These are phyloP conservation scores for Corymbia citriodora DNA, from an alignment of 441 rosid genomes.

Conservation along the genomic window DNA sequence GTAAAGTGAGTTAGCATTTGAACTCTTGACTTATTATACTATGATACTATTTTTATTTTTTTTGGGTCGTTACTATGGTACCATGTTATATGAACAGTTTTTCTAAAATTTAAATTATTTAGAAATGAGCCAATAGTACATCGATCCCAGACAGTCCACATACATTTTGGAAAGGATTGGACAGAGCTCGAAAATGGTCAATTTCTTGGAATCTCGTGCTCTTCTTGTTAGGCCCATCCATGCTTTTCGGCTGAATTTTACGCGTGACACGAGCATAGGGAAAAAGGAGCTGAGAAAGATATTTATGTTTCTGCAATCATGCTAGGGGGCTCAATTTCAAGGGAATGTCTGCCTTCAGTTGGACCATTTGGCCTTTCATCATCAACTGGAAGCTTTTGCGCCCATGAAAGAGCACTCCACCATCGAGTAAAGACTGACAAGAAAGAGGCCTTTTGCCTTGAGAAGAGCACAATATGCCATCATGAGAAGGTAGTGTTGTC, in stretches of 20 bases:
- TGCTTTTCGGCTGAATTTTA: neutral
- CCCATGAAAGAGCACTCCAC: neutral
- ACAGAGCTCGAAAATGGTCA: neutral
- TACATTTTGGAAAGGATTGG: neutral
- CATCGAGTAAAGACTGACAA: neutral
- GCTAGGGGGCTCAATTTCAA: neutral
- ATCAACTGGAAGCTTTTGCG: neutral
- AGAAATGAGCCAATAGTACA: neutral
- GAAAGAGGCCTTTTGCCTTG: neutral
- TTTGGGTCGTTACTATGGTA: too few relatives aligned
- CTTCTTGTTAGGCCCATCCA: neutral
- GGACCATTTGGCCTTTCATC: neutral
- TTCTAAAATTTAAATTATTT: neutral
- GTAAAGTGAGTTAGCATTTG: neutral
- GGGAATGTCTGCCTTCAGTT: neutral
- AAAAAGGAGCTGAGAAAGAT: neutral
- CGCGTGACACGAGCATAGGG: neutral
- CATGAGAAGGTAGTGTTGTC: neutral
- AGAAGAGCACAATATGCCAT: neutral
- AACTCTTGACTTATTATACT: neutral
- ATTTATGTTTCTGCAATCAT: neutral
- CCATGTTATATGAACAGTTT: neutral
- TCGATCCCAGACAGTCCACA: neutral
- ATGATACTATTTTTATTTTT: too few relatives aligned
- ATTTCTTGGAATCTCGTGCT: neutral